Percentiles rank a stretch among this genome's conserved stretches.
Evolutionary conservation across 345 rosid species (phyloP).

Genomic region (Bruguiera gymnorhiza): DNA sequence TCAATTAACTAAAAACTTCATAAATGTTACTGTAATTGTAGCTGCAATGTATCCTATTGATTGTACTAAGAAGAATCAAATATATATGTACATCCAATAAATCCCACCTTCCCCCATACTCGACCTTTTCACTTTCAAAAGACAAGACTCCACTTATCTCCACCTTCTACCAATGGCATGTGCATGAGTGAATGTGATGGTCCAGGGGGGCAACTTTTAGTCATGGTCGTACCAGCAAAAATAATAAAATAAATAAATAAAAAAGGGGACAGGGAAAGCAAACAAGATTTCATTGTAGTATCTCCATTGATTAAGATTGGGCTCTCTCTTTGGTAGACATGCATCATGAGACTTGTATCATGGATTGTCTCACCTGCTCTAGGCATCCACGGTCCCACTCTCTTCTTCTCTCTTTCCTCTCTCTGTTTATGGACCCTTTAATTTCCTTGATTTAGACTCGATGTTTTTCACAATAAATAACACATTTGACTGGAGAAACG

Average conservation of each 20-base stretch:
- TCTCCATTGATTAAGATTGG: slow-evolving; percentile 48
- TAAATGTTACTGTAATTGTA: neutral
- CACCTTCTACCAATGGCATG: slow-evolving; percentile 31
- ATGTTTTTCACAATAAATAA: neutral
- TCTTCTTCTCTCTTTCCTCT: neutral
- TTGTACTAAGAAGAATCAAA: slow-evolving; percentile 15
- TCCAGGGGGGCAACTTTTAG: slow-evolving; percentile 27
- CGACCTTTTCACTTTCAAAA: slow-evolving; percentile 1
- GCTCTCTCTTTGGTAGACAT: slow-evolving; percentile 53
- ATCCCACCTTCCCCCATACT: neutral
- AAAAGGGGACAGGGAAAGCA: neutral
- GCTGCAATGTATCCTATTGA: neutral
- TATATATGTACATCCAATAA: slow-evolving; percentile 4
- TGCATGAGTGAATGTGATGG: slow-evolving; percentile 46
- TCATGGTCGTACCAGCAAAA: slow-evolving; percentile 21
- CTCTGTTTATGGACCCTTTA: neutral
- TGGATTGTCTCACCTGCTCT: slow-evolving; percentile 46
- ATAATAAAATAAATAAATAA: too few relatives aligned
- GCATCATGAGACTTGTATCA: slow-evolving; percentile 56
- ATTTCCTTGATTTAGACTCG: too few relatives aligned
- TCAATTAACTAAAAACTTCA: too few relatives aligned
- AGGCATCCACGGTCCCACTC: slow-evolving; percentile 11
- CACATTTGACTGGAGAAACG: too few relatives aligned
- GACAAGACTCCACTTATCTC: slow-evolving; percentile 45
- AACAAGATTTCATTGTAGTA: slow-evolving; percentile 15